These are phyloP conservation scores for Clarireedia paspali DNA, from an alignment of 2,329 filamentous ascomycete genomes.

Conservation along the genomic window DNA sequence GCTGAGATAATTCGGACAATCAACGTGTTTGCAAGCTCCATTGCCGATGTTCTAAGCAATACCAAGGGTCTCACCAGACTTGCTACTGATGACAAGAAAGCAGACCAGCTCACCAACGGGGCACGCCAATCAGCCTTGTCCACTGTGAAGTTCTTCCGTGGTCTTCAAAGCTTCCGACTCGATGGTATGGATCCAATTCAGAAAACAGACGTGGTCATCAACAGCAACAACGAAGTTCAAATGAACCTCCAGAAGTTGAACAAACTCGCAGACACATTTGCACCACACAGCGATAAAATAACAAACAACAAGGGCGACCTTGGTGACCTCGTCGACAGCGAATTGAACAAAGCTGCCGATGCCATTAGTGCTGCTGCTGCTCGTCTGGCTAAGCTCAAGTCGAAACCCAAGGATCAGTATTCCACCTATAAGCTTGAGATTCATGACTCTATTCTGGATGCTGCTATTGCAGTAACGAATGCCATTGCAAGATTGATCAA, in stretches of 20 bases:
- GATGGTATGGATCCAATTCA: conserved; percentile 84
- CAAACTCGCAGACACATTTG: conserved; percentile 86
- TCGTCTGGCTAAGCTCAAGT: conserved; percentile 83
- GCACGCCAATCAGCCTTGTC: conserved; percentile 78
- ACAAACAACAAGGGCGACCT: conserved; percentile 73
- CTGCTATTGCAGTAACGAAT: conserved; percentile 85
- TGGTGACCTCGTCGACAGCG: conserved; percentile 84
- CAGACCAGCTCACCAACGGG: conserved; percentile 73
- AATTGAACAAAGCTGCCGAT: conserved; percentile 87
- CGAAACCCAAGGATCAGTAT: conserved; percentile 92
- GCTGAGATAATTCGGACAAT: conserved; percentile 89
- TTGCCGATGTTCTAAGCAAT: conserved; percentile 91
- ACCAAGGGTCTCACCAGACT: conserved; percentile 91
- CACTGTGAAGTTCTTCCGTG: conserved; percentile 91
- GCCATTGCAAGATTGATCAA: conserved; percentile 93
- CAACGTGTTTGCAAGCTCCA: conserved; percentile 80
- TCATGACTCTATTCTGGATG: conserved; percentile 89
- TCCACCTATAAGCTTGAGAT: conserved; percentile 95
- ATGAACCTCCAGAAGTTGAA: conserved; percentile 89
- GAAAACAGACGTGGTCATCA: conserved; percentile 96
- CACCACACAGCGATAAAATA: conserved; percentile 79
- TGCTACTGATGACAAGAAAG: conserved; percentile 91
- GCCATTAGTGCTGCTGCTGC: conserved; percentile 90
- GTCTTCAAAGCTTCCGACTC: conserved; percentile 85
- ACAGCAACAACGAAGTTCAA: conserved; percentile 93